Percentiles rank a stretch among this genome's conserved stretches.
phyloP scores from a whole-genome alignment of 345 rosid species.

The Ceriops zippeliana region DNA sequence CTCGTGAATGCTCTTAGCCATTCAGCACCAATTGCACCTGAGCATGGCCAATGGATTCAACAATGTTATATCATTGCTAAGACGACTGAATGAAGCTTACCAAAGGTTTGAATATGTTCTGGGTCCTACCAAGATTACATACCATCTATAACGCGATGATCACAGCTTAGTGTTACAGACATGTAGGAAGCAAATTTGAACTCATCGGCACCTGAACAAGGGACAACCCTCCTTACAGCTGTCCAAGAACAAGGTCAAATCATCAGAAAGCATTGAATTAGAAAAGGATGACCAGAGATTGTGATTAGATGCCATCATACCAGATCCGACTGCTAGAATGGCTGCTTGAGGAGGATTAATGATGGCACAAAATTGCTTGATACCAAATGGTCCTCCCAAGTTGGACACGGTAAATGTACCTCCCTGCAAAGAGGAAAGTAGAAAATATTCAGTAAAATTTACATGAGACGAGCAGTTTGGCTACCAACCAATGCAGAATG shows the following conservation, averaged over 20 bases:
- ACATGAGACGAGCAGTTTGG: background rate
- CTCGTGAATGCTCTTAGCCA: slow-evolving; percentile 95
- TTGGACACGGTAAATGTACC: slow-evolving; percentile 95
- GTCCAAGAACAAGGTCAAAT: slow-evolving; percentile 19
- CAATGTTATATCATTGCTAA: background rate
- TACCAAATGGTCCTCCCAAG: slow-evolving; percentile 96
- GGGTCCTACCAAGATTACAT: slow-evolving; percentile 6
- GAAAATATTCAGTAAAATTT: background rate
- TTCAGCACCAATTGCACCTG: slow-evolving; percentile 93
- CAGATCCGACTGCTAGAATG: slow-evolving; percentile 90
- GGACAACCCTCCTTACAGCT: slow-evolving; percentile 93
- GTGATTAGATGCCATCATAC: slow-evolving; percentile 34
- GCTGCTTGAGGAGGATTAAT: slow-evolving; percentile 95
- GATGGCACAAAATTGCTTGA: slow-evolving; percentile 92
- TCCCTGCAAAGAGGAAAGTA: slow-evolving; percentile 50
- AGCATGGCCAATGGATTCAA: slow-evolving; percentile 10
- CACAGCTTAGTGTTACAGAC: slow-evolving; percentile 89
- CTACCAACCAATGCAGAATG: background rate
- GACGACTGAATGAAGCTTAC: background rate
- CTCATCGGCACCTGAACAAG: slow-evolving; percentile 58
- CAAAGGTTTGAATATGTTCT: background rate
- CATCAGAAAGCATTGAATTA: slow-evolving; percentile 4
- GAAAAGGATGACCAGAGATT: background rate
- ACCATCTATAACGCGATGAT: slow-evolving; percentile 98
- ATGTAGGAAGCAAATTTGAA: slow-evolving; percentile 73